phyloP scores from a whole-genome alignment of 2,329 filamentous ascomycete species.

The Colletotrichum orchidophilum region DNA sequence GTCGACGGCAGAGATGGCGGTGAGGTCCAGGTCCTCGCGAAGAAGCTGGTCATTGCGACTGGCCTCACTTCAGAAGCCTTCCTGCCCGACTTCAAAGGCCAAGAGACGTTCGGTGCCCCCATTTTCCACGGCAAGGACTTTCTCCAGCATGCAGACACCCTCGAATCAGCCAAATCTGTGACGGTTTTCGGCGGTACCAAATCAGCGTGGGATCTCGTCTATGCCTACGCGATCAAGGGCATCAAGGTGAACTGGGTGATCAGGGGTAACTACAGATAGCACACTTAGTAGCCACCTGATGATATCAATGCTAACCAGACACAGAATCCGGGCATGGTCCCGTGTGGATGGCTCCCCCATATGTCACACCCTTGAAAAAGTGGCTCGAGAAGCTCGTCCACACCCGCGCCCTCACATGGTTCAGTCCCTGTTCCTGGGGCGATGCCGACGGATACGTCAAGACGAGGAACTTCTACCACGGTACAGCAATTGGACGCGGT shows the following conservation, averaged over 20 bases:
- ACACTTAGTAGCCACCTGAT: no score
- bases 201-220: conserved; percentile 72
- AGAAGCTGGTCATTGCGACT: conserved; percentile 63
- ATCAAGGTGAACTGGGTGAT: conserved; percentile 69
- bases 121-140: conserved; percentile 63
- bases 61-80: conserved; percentile 62
- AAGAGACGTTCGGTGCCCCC: conserved; percentile 54
- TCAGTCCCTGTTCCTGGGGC: conserved; percentile 80
- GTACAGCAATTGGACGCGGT: conserved; percentile 63
- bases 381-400: conserved; percentile 74
- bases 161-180: conserved; percentile 53
- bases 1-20: conserved; percentile 16
- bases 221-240: conserved; percentile 65
- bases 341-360: conserved; percentile 65
- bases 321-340: conserved; percentile 64
- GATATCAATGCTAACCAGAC: background rate
- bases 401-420: conserved; percentile 75
- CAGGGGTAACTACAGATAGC: conserved; percentile 50
- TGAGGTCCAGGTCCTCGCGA: conserved; percentile 46
- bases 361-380: conserved; percentile 73
- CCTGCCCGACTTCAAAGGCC: conserved; percentile 56
- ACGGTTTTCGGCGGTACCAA: conserved; percentile 72
- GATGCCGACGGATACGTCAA: conserved; percentile 66
- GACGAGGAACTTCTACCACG: conserved; percentile 65
- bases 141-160: conserved; percentile 47